Base-by-base conservation (phyloP, 176 grass and related monocot species). In the Avena sativa region DNA sequence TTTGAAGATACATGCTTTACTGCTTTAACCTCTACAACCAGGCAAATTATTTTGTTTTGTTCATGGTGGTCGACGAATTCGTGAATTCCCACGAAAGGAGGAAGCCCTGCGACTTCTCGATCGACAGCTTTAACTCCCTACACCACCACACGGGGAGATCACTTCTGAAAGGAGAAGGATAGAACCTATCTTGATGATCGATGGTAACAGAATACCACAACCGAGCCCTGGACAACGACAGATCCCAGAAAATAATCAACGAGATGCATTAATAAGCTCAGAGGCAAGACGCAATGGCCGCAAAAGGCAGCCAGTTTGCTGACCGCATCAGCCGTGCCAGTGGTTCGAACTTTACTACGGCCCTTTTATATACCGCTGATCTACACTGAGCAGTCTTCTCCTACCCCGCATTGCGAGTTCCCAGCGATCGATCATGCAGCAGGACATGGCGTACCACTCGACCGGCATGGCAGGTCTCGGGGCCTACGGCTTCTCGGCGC, bases 231-330 rank as follows among this genome's bases (percentile, higher is more conserved):
- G 86, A 63, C 43, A 81, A 2, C 21, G 86, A 59, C 71, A 20
- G 2, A 61, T 63, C 20, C 50, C 69, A 11, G n/a, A 71, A 88
- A 34, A 25, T 53, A 19, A 78, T 44, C 78, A 75, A 25, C 82
- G 20, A 21, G 82, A 85, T 81, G 0, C 12, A 12, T 71, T 19
- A 16, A 25, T 14, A 43, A 34, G 3, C 32, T 4, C 64, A 20
- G 64, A 78, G 47, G 82, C 12, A 53, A 53, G 67, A 91, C 89
- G 89, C 89, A 88, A 88, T 43, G 23, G 68, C 61, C 4, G 32
- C 25, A 47, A 78, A 88, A 68, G 57, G 57, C 36, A 55, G 80
- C 25, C 30, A 11, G 44, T 26, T 82, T 69, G 82, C 43, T 84
- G 72, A 71, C 68, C 51, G 20, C 86, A 91, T 79, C 55, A 3